Percentiles rank a stretch among this genome's conserved stretches.
Evolutionary conservation across 148 eudicot species (phyloP).

Genomic region (Rhododendron molle): DNA sequence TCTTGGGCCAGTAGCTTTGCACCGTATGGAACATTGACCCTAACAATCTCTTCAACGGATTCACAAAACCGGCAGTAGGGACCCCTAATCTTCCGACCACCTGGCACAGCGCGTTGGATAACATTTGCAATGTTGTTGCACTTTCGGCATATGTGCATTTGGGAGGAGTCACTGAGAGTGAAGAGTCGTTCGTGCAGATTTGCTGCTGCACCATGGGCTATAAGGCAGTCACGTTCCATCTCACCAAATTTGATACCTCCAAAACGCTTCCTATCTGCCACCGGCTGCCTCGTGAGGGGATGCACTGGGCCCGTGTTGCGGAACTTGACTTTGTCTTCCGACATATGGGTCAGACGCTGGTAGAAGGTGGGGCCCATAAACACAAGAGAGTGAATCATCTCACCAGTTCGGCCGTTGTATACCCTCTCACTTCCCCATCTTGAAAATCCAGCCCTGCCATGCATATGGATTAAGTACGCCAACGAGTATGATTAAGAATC

Average conservation of each 20-base stretch:
- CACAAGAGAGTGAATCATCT: conserved; percentile 55
- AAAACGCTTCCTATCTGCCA: conserved; percentile 86
- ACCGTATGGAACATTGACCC: conserved; percentile 82
- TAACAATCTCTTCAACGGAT: conserved; percentile 62
- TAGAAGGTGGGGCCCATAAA: conserved; percentile 93
- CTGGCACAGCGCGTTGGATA: conserved; percentile 58
- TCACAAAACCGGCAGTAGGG: conserved; percentile 86
- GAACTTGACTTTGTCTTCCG: conserved; percentile 95
- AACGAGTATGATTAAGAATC: neutral
- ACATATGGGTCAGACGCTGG: conserved; percentile 86
- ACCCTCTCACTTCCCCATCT: conserved; percentile 92
- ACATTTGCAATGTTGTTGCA: conserved; percentile 75
- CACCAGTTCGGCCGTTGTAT: conserved; percentile 82
- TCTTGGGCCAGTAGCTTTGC: conserved; percentile 89
- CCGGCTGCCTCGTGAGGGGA: conserved; percentile 92
- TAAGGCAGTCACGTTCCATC: conserved; percentile 93
- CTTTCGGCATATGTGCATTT: conserved; percentile 72
- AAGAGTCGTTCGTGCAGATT: conserved; percentile 96
- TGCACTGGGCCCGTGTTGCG: conserved; percentile 94
- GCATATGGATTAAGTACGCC: conserved; percentile 2
- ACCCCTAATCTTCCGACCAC: conserved; percentile 73
- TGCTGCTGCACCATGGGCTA: conserved; percentile 90
- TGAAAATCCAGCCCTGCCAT: conserved; percentile 77
- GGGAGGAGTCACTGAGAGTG: conserved; percentile 80
- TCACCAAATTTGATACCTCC: conserved; percentile 98